Evolutionary conservation across 495 filamentous ascomycete genomes (phyloP), one percentile per base, ranked within the genome.

Genomic region (Tuber melanosporum): DNA sequence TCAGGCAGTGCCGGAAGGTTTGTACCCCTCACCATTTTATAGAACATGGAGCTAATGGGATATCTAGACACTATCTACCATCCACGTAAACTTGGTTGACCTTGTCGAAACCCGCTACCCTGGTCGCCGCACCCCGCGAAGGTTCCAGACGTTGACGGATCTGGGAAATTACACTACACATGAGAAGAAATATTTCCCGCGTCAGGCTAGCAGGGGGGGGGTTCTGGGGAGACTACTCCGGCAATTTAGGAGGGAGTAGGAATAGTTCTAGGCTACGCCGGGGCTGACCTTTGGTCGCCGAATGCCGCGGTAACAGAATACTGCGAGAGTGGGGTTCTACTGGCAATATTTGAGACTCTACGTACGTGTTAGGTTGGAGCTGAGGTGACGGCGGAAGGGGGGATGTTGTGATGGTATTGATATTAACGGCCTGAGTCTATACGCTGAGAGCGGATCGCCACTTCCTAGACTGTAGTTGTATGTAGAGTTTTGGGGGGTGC

Each of bases 1-100:
- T 87, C 41, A 84, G 49, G 0, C 62, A 86, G 80, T 87, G 87
- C 75, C 85, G 84, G 36, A 86, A 85, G 81, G 87, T 87, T 77
- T 49, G 71, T 20, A 7, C 47, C n/a, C n/a, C n/a, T 32, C n/a
- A 32, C n/a, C 2, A 14, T 15, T 12, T 32, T 14, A 4, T 9
- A n/a, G 10, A 26, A 14, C 0, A 3, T 8, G 9, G 22, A 62
- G 52, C n/a, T 62, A 62, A 62, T 26, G n/a, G 20, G 20, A 14
- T 62, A 62, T 62, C 15, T 26, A 62, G 52, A 32, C n/a, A 12
- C n/a, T 62, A 32, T 14, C 52, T 4, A 32, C 3, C n/a, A 62
- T 32, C 9, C 79, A 82, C 45, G 78, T 80, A 2, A 80, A 80
- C n/a, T 43, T 80, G 42, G 70, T 80, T 3, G 78, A 80, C n/a